phyloP scores from a whole-genome alignment of 768 basidiomycete species.

The Suillus paluster region DNA sequence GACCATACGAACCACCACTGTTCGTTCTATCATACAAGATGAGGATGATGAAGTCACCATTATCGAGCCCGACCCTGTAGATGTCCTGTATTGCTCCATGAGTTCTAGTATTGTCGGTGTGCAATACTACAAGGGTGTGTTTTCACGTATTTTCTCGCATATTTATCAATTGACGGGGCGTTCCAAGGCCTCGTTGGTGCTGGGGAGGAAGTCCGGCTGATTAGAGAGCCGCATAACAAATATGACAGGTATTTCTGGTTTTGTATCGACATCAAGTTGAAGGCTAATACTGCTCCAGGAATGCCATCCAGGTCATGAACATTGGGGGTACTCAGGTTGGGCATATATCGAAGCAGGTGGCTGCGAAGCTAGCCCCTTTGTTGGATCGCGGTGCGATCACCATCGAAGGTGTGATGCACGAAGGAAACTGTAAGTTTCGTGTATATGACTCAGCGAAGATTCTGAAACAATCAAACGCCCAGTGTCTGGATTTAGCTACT shows the following conservation, averaged over 20 bases:
- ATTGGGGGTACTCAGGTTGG: conserved; percentile 78
- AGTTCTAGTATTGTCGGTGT: conserved; percentile 76
- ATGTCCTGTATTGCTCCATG: conserved; percentile 71
- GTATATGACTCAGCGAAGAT: background rate
- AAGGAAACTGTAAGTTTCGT: conserved; percentile 63
- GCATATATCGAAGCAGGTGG: conserved; percentile 70
- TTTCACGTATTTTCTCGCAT: background rate
- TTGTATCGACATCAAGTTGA: background rate
- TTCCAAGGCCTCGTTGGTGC: conserved; percentile 72
- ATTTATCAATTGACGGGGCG: conserved; percentile 8
- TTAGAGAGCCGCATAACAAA: conserved; percentile 66
- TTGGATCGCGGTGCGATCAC: conserved; percentile 67
- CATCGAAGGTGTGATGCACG: conserved; percentile 68
- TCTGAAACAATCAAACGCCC: conserved; percentile 10
- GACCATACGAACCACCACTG: conserved; percentile 10
- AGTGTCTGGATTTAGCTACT: conserved; percentile 55
- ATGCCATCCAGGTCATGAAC: conserved; percentile 84
- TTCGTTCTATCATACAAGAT: conserved; percentile 14
- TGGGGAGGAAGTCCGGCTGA: conserved; percentile 75
- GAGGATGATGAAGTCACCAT: conserved; percentile 48
- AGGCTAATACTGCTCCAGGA: conserved; percentile 42
- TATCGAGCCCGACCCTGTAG: conserved; percentile 51
- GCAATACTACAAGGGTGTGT: conserved; percentile 75
- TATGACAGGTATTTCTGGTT: conserved; percentile 62
- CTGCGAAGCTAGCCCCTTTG: conserved; percentile 64